Base-by-base conservation (phyloP, 331 rosid genomes). In the Ulmus americana region DNA sequence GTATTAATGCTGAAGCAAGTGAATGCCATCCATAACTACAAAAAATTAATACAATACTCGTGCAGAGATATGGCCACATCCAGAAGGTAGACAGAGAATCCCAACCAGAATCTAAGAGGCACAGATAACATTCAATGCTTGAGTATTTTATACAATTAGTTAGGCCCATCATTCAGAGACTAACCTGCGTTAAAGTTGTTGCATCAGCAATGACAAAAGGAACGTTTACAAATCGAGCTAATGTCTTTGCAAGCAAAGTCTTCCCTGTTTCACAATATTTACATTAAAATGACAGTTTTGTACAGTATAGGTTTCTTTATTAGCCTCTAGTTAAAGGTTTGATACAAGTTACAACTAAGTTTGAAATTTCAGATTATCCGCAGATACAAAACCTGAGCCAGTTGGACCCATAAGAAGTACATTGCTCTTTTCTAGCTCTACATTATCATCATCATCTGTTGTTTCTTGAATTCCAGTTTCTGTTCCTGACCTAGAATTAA, bases 381-480 rank as follows among this genome's bases (percentile, higher is more conserved):
- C 66, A 59, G 48, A 53, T 64, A 53, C 55, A 74, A 63, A 69
- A 91, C 97, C 97, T 14, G 98, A 92, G 58, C 98, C 98, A 39
- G 98, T 92, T 68, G 98, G 98, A 67, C 98, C 98, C 95, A 92
- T 92, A 81, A 92, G 72, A 58, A 92, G 98, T 64, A 92, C 98
- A 43, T 92, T 92, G 84, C 98, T 92, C 86, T 92, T 92, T 74
- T 92, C 98, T 55, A 92, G 84, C 76, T 92, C 96, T 39, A 92
- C 98, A 35, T 74, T 77, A 59, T 88, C 86, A 18, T 86, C 94
- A 60, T 81, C 85, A 68, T 88, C 90, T 54, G 72, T 45, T 61
- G 43, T 69, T 69, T 81, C 79, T 60, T 83, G 77, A 63, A 39
- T 69, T 64, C 68, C 86, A 12, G 86, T 63, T 46, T 84, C 95